Conservation (phyloP, 768 basidiomycete genomes). For the Mycena belliarum region DNA sequence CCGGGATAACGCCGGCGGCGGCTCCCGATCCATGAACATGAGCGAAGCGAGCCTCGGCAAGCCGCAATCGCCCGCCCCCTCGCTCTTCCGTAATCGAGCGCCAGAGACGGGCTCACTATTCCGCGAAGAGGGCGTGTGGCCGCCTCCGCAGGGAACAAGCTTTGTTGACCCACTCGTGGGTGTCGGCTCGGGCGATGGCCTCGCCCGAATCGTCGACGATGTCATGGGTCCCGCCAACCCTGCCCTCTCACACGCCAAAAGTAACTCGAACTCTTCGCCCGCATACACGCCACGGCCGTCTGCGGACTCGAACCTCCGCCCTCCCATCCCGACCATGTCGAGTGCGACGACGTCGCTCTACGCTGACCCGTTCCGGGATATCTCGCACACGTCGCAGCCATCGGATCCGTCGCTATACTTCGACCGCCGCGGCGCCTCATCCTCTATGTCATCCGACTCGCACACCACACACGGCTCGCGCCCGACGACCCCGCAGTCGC, state of each 20-base stretch:
- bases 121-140: constrained; percentile 46
- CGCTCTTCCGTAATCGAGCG: constrained; percentile 41
- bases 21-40: constrained; percentile 6
- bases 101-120: constrained; percentile 49
- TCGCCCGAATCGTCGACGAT: constrained; percentile 19
- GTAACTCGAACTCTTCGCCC: background rate
- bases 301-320: background rate
- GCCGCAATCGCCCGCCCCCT: constrained; percentile 33
- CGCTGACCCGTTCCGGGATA: constrained; percentile 18
- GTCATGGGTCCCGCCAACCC: constrained; percentile 21
- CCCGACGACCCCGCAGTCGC: constrained; percentile 15
- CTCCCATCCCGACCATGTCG: constrained; percentile 6
- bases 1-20: constrained; percentile 9
- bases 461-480: background rate
- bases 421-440: constrained; percentile 16
- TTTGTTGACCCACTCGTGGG: constrained; percentile 42
- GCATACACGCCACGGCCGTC: background rate
- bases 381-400: constrained; percentile 4
- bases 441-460: constrained; percentile 12
- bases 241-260: background rate
- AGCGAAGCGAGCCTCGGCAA: constrained; percentile 18
- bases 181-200: constrained; percentile 9
- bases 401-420: constrained; percentile 18
- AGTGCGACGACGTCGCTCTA: constrained; percentile 14
- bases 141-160: constrained; percentile 35